These are phyloP conservation scores for Pyrus hybrid DNA, from an alignment of 331 rosid genomes.

Conservation along the genomic window DNA sequence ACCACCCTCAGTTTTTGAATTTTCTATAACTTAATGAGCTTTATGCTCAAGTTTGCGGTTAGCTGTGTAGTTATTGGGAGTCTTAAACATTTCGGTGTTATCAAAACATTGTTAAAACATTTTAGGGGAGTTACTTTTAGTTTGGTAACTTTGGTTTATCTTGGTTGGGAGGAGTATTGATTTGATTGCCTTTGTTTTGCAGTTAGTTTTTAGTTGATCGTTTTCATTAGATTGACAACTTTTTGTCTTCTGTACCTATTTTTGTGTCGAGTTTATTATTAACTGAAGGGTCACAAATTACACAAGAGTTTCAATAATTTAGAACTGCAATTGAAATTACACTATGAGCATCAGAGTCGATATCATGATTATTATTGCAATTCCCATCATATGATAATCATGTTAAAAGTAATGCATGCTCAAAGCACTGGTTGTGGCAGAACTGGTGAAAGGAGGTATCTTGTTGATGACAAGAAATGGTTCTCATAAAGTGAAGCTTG, in stretches of 20 bases:
- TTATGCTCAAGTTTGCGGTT: not conserved
- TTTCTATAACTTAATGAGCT: not conserved
- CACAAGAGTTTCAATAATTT: not conserved
- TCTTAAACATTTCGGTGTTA: not conserved
- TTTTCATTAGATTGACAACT: not conserved
- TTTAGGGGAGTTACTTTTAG: no score
- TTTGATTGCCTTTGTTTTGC: not conserved
- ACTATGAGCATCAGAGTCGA: not conserved
- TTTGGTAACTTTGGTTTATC: not conserved
- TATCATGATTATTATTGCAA: not conserved
- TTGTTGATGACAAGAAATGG: not conserved
- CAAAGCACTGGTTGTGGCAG: not conserved
- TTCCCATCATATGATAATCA: not conserved
- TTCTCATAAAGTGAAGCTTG: not conserved
- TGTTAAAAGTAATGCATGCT: not conserved
- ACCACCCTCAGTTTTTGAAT: not conserved
- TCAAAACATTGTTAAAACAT: not conserved
- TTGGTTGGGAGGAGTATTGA: not conserved
- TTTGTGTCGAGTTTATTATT: not conserved
- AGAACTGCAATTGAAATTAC: not conserved
- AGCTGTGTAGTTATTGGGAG: not conserved
- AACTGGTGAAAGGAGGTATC: not conserved
- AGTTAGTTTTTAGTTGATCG: not conserved
- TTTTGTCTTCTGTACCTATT: no score
- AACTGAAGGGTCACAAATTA: not conserved